Evolutionary conservation across 192 early-diverging fungal genomes (phyloP), one percentile per base, ranked within the genome.

Genomic region (Rhizophlyctis rosea): DNA sequence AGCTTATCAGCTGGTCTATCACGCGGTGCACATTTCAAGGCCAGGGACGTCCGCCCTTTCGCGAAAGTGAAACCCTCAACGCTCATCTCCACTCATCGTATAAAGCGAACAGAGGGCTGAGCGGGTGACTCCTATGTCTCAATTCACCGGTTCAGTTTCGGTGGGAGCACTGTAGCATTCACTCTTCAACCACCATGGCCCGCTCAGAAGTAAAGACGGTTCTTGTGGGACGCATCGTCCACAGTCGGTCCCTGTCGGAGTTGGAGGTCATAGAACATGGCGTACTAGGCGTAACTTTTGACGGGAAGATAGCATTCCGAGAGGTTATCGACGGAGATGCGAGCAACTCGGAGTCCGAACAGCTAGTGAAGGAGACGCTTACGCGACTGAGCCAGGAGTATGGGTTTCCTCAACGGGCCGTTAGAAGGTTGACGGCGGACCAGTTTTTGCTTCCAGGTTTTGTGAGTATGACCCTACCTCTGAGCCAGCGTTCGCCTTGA

Each of bases 231-330:
- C 83, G 84, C 13, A 61, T 90, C 18, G 78, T 87, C 36, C 88
- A 91, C 70, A 85, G 88, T 13, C 67, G 85, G 1, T 72, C 81
- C 4, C 60, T 88, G 9, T 71, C 72, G 18, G 59, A 87, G 39
- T 78, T 96, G 27, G 86, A 89, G 52, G 80, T 89, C 59, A 74
- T 90, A 27, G 54, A 76, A 18, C 76, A 80, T 50, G 86, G 79
- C 35, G 75, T 89, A 0, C 59, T 94, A 13, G 88, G 88, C 32
- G 78, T 96, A 16, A 59, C 58, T 47, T 39, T 48, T 2, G 72
- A 63, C 23, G 92, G 92, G 29, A 81, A 73, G 52, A 94, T 96
- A 48, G 77, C 73, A 14, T 83, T 87, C 65, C 28, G 88, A 4
- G 77, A 68, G 54, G 27, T 53, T 68, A 13, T 36, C 33, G n/a